Conservation (phyloP, 176 grass and related monocot genomes). For the Chloris gayana region DNA sequence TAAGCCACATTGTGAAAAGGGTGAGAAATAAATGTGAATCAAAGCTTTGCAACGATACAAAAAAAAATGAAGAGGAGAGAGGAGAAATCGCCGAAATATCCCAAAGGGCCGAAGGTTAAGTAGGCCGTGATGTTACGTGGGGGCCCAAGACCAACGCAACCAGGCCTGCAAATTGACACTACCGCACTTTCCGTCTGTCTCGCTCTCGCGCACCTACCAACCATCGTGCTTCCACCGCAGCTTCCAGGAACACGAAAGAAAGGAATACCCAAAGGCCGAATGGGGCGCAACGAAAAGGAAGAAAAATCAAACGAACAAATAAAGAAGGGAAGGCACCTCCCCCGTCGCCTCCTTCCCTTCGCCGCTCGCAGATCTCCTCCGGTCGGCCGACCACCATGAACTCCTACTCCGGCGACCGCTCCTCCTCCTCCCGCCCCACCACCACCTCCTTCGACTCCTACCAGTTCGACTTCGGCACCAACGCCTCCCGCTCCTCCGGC, state of each 20-base stretch:
- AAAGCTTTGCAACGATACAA: background rate
- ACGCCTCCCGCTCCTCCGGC: slow-evolving; percentile 55
- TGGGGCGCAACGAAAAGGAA: background rate
- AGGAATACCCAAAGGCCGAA: background rate
- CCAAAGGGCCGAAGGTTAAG: background rate
- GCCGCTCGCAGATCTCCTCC: slow-evolving; percentile 52
- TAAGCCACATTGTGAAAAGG: background rate
- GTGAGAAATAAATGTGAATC: background rate
- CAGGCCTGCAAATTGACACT: background rate
- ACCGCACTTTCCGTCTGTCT: background rate
- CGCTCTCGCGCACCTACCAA: background rate
- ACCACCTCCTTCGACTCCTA: slow-evolving; percentile 80
- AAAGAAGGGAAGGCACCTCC: slow-evolving; percentile 27
- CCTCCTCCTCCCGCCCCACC: slow-evolving; percentile 55
- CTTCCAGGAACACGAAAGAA: background rate
- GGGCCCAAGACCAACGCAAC: background rate
- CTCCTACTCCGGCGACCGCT: slow-evolving; percentile 61
- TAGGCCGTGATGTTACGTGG: background rate
- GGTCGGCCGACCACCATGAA: slow-evolving; percentile 53
- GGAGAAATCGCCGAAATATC: background rate
- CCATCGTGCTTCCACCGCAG: slow-evolving; percentile 1
- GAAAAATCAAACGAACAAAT: slow-evolving; percentile 23
- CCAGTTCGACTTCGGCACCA: slow-evolving; percentile 89
- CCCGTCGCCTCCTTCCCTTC: slow-evolving; percentile 24
- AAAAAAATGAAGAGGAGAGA: background rate